Evolutionary conservation across 768 basidiomycete genomes (phyloP).

Genomic region (Candolleomyces eurysporus): DNA sequence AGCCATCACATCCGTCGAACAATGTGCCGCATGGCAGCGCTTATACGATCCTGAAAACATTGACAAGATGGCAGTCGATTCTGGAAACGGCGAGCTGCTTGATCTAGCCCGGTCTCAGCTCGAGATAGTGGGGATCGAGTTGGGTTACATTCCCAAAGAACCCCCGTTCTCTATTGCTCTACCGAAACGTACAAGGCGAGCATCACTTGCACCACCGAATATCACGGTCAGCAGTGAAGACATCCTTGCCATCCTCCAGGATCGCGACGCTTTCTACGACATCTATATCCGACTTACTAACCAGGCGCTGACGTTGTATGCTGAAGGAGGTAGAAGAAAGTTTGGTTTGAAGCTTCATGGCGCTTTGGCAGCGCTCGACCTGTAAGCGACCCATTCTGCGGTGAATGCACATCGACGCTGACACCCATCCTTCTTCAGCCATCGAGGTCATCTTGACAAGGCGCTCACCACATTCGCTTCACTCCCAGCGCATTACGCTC

Average conservation of each 20-base stretch:
- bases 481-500: slow-evolving; percentile 83
- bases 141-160: slow-evolving; percentile 65
- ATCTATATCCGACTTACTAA: slow-evolving; percentile 75
- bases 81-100: slow-evolving; percentile 83
- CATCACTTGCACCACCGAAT: slow-evolving; percentile 16
- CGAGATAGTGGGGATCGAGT: slow-evolving; percentile 76
- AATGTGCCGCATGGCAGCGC: slow-evolving; percentile 72
- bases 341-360: slow-evolving; percentile 86
- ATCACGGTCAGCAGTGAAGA: slow-evolving; percentile 56
- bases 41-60: slow-evolving; percentile 45
- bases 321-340: slow-evolving; percentile 78
- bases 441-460: slow-evolving; percentile 58
- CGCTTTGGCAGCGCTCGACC: slow-evolving; percentile 81
- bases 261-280: slow-evolving; percentile 67
- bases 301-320: slow-evolving; percentile 82
- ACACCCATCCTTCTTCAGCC: slow-evolving; percentile 36
- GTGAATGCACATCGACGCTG: background rate
- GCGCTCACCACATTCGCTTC: slow-evolving; percentile 74
- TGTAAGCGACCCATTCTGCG: slow-evolving; percentile 50
- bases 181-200: background rate
- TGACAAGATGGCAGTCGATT: slow-evolving; percentile 53
- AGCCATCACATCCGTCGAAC: slow-evolving; percentile 77
- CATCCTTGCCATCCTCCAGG: slow-evolving; percentile 54
- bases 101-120: slow-evolving; percentile 92
- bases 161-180: slow-evolving; percentile 69